phyloP scores from a whole-genome alignment of 129 eudicot genomes.

The Flaveria trinervia region DNA sequence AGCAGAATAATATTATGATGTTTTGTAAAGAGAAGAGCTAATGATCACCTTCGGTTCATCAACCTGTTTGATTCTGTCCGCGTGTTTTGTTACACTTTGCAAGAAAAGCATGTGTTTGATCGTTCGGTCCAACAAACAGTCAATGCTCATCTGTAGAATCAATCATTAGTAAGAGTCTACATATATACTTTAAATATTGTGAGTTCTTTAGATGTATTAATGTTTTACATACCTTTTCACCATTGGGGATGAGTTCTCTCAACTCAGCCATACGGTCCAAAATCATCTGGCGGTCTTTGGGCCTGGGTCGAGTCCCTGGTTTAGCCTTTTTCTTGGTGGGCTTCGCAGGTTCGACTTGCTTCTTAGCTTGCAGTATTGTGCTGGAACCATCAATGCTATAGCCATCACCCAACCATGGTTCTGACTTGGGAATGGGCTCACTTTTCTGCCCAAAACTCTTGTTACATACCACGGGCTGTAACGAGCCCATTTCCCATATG shows the following conservation, averaged over 20 bases:
- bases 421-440: conserved; percentile 40
- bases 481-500: conserved; percentile 32
- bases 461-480: conserved; percentile 32
- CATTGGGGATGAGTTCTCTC: conserved; percentile 84
- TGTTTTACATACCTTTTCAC: conserved; percentile 61
- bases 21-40: conserved; percentile 6
- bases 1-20: neutral
- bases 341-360: conserved; percentile 50
- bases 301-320: conserved; percentile 85
- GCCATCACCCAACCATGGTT: conserved; percentile 45
- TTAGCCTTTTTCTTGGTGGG: conserved; percentile 69
- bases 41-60: conserved; percentile 64
- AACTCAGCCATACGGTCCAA: conserved; percentile 83
- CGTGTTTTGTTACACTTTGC: conserved; percentile 78
- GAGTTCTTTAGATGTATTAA: neutral
- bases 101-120: conserved; percentile 89
- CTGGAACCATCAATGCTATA: conserved; percentile 45
- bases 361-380: conserved; percentile 46
- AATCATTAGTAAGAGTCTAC: conserved; percentile 29
- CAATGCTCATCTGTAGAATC: conserved; percentile 84
- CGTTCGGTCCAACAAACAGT: conserved; percentile 82
- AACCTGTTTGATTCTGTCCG: conserved; percentile 56
- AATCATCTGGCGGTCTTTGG: conserved; percentile 91
- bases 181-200: neutral
- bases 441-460: conserved; percentile 30